Evolutionary conservation across 2,329 filamentous ascomycete genomes (phyloP).

Genomic region (Diaporthe longicolla): DNA sequence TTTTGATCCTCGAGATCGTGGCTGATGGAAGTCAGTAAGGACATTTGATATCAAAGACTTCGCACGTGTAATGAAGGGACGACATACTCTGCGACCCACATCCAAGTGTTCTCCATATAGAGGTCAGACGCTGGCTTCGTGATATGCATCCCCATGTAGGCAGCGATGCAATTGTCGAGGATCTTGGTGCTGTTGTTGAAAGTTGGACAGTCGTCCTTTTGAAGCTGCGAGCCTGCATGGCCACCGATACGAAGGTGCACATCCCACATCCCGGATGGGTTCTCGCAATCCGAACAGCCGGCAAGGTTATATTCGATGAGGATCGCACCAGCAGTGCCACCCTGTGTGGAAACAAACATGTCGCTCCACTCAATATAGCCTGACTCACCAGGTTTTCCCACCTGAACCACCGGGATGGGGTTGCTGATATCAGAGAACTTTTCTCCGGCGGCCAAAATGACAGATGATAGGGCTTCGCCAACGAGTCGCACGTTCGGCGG

Average conservation of each 20-base stretch:
- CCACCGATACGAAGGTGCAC: constrained; percentile 83
- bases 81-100: constrained; percentile 59
- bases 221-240: constrained; percentile 76
- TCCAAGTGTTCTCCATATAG: constrained; percentile 65
- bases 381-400: constrained; percentile 70
- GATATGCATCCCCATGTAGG: constrained; percentile 59
- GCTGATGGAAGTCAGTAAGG: constrained; percentile 2
- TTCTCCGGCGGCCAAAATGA: constrained; percentile 68
- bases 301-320: constrained; percentile 80
- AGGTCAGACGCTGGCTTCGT: constrained; percentile 54
- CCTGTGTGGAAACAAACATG: constrained; percentile 78
- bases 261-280: constrained; percentile 76
- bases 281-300: constrained; percentile 41
- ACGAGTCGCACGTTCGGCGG: constrained; percentile 67
- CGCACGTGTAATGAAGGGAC: background rate
- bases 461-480: constrained; percentile 67
- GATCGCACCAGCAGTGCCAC: constrained; percentile 76
- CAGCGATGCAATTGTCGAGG: constrained; percentile 53
- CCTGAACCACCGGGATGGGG: constrained; percentile 75
- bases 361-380: constrained; percentile 81
- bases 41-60: background rate
- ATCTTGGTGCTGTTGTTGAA: constrained; percentile 49
- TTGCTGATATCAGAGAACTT: constrained; percentile 69
- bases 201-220: constrained; percentile 77
- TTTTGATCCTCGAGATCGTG: constrained; percentile 65